Base-by-base conservation (phyloP, 495 filamentous ascomycete species). In the Beverwykella pulmonaria region DNA sequence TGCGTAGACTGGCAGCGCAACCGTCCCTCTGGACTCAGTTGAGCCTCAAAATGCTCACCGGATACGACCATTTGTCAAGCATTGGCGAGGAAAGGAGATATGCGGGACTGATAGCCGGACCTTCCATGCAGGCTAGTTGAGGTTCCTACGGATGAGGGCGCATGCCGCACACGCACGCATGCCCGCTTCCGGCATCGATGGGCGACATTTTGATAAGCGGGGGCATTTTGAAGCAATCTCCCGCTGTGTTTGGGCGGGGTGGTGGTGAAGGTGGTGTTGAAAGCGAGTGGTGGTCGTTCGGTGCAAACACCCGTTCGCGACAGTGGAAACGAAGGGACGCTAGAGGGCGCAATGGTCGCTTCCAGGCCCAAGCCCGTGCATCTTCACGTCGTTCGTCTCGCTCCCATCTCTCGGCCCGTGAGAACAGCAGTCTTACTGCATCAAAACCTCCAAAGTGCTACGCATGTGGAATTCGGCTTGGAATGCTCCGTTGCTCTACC, bases 11-110 rank as follows among this genome's bases (percentile, higher is more conserved):
- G 8, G 47, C 26, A 52, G 59, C 44, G 27, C 6, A 34, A 36
- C 41, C 22, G 19, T 34, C 23, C 23, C 5, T 32, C 44, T 30
- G 59, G 47, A 15, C 15, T 15, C 12, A 34, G 1, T 23, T 30
- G 59, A 50, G 59, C 23, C 59, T 50, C 59, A 3, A 1, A 12
- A 59, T 36, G 7, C 27, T 52, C 23, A 61, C 59, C 59, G 59
- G 59, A 61, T 8, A 34, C 32, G 32, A 12, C 32, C 32, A 34
- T 34, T 34, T 34, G 32, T 34, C 32, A 12, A 34, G 32, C 12
- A n/a, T n/a, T n/a, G n/a, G n/a, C n/a, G n/a, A n/a, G n/a, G n/a
- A n/a, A n/a, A n/a, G n/a, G n/a, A 39, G 59, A 53, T 62, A 62
- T 29, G 27, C 48, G 59, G 59, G 17, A n/a, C 22, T 49, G 34